Evolutionary conservation across 2,329 filamentous ascomycete genomes (phyloP), one percentile per base, ranked within the genome.

Genomic region (Trichoderma afroharzianum): DNA sequence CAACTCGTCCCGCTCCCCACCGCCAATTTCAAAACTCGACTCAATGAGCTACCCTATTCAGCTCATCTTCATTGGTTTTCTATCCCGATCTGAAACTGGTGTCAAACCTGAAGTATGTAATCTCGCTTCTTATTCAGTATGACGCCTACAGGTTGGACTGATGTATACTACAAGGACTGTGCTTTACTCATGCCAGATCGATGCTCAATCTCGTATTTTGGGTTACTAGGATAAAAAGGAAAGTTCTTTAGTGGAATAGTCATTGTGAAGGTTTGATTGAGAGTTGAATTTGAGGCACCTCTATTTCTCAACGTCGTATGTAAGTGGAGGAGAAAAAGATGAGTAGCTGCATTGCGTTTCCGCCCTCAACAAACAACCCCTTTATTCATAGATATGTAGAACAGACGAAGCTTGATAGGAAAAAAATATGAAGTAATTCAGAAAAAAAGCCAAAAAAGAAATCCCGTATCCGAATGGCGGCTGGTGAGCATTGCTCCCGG

Each of bases 201-300:
- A 21, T 12, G 6, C 9, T 21, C 9, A 9, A 4, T 50, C n/a
- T 11, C 0, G 2, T 11, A 1, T 12, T 21, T 50, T 0, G 9
- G 9, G 21, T 21, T 50, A 4, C 4, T 6, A 4, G 8, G 1
- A 47, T 47, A 1, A n/a, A 2, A n/a, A 47, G 18, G 18, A 47
- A 0, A 0, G 1, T 18, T 3, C 2, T n/a, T n/a, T 47, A 0
- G 11, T 0, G 3, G 0, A 47, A 15, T 47, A 47, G 39, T 2
- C 18, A n/a, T 47, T 47, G 43, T 21, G 43, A 21, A 47, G 4
- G 0, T 8, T 47, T 21, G n/a, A 21, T 21, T n/a, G 0, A 21
- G n/a, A 3, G 43, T 0, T 47, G 43, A 47, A 47, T 11, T 1
- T 6, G 4, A 47, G 43, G 8, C 43, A 47, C 0, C 4, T 47